Evolutionary conservation across 345 rosid genomes (phyloP), one percentile per base, ranked within the genome.

Genomic region (Excoecaria agallocha): DNA sequence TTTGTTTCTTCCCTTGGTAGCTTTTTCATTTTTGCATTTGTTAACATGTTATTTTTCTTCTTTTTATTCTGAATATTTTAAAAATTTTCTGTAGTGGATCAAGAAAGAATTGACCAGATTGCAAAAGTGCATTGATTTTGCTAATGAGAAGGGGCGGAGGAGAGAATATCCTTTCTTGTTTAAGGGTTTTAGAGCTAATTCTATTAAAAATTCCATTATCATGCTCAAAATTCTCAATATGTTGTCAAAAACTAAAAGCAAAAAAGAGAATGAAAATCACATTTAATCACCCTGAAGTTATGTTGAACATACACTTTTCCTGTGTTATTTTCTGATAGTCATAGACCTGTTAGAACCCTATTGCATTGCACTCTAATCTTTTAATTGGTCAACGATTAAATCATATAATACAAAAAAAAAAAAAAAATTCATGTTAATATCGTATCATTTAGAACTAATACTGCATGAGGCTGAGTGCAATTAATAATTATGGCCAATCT

Each of bases 101-200:
- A 22, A 59, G 65, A 78, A 55, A 73, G 81, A 78, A 57, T 37
- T 78, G 65, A 49, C 20, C n/a, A 61, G 64, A 46, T 41, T 73
- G 55, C 77, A 78, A 46, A 74, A 64, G 48, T 73, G 51, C 73
- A 61, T 78, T 22, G 76, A 78, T 30, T 69, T 67, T 61, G 77
- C 74, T 19, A 78, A 74, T 8, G 74, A 78, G 65, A 78, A 78
- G 81, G 81, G 81, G 43, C 74, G 81, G 77, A 74, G 81, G 46
- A 78, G 81, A 68, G 81, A 78, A 78, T 78, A 78, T 78, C 81
- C 81, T 78, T 78, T 68, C 13, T 15, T 49, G 20, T 9, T 71
- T 4, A 19, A 17, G 72, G 39, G 17, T 4, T 55, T 13, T 57
- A 15, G 50, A 41, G 51, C 59, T 58, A 22, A 60, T 12, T 71